These are phyloP conservation scores for Beta lomatogona DNA, from an alignment of 179 eudicot genomes.

Conservation along the genomic window DNA sequence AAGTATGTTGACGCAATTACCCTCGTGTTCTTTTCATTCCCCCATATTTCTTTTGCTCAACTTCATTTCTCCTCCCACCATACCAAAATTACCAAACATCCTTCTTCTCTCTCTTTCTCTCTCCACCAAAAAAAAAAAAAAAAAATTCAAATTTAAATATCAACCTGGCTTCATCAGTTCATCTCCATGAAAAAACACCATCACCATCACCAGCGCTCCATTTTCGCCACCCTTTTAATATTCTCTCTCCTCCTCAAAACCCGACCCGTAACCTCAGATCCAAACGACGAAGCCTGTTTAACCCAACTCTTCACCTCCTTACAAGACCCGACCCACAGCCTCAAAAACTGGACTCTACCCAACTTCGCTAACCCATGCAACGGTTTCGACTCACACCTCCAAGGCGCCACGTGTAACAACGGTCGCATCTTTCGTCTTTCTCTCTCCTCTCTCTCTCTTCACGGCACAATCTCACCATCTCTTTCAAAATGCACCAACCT, in stretches of 20 bases:
- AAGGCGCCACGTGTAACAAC: conserved; percentile 85
- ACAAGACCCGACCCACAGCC: conserved; percentile 47
- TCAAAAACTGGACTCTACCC: conserved; percentile 62
- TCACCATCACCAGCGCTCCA: neutral
- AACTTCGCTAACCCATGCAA: conserved; percentile 61
- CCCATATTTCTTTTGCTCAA: neutral
- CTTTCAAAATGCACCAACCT: conserved; percentile 74
- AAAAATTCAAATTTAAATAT: neutral
- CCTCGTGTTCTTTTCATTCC: neutral
- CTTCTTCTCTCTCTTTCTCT: no score
- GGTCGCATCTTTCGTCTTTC: conserved; percentile 78
- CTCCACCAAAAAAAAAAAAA: neutral
- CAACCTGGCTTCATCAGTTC: conserved; percentile 10
- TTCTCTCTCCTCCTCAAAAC: neutral
- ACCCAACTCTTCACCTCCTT: conserved; percentile 57
- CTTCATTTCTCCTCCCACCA: neutral
- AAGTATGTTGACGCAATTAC: neutral
- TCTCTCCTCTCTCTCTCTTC: conserved; percentile 52
- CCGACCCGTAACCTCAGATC: conserved; percentile 45
- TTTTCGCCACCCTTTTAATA: neutral
- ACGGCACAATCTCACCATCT: conserved; percentile 66
- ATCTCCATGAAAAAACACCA: conserved; percentile 15
- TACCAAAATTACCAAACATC: neutral
- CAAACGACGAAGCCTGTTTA: conserved; percentile 63
- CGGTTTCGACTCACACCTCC: conserved; percentile 59